Base-by-base conservation (phyloP, 768 basidiomycete genomes). In the Naganishia vaughanmartiniae region DNA sequence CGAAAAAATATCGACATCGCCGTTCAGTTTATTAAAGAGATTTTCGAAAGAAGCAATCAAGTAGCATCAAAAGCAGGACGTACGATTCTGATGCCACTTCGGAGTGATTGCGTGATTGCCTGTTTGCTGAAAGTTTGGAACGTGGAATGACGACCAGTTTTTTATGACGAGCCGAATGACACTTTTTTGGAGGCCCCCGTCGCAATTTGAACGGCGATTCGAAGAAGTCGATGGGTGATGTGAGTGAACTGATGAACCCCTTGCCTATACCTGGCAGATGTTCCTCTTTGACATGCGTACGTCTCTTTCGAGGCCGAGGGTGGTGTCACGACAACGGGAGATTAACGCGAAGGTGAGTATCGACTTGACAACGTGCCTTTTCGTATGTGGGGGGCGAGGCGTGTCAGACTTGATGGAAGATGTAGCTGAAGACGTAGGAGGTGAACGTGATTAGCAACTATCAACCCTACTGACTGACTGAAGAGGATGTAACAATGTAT, bases 121-220 rank as follows among this genome's bases (percentile, higher is more conserved):
- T n/a, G n/a, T n/a, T n/a, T n/a, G n/a, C n/a, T n/a, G n/a, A n/a
- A n/a, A n/a, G n/a, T n/a, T 26, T 51, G 48, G 24, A 51, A 51
- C 48, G 48, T 14, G 24, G 46, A 51, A 26, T 14, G n/a, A n/a
- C 3, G 48, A 4, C 48, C 48, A 51, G 21, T 46, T 51, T 15
- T 51, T 51, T 26, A 26, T 51, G 48, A 51, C 48, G 48, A 51
- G 48, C 48, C 24, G 48, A 51, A 51, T n/a, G 48, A 51, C n/a
- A 51, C 48, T 24, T 51, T 51, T 21, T 3, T 4, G 12, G 24
- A 12, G 48, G n/a, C 7, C 24, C 7, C 21, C 4, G n/a, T 51
- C 24, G 21, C n/a, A 14, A 6, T 4, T 26, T 12, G 3, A 7
- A 24, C 4, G 48, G n/a, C 14, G 12, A 51, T 21, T 51, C 24